Base-by-base conservation (phyloP, 148 eudicot genomes). In the Oxyria digyna region DNA sequence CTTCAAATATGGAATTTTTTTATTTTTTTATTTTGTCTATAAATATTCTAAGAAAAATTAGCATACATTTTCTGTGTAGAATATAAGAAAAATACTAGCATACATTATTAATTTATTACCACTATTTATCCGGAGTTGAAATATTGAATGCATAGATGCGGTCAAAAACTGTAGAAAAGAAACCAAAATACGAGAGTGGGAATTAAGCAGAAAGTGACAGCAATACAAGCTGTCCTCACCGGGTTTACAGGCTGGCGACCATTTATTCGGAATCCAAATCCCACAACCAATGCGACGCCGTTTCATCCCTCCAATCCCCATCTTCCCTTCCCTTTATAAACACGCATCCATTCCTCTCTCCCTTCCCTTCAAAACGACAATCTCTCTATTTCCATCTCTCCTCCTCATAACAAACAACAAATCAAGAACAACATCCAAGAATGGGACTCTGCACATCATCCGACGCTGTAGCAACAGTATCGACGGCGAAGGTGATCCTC, bases 371-470 rank as follows among this genome's bases (percentile, higher is more conserved):
- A 14, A 57, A 57, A 57, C 63, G 35, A 57, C 63, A 57, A 27
- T 24, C 13, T 6, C 26, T 26, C 63, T 57, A 33, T 57, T 57
- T 57, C n/a, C 13, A n/a, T n/a, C 33, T 24, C 65, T 14, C 35
- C 4, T 35, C n/a, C n/a, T 35, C 4, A 35, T 35, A 35, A 35
- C 38, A 35, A 35, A 35, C 38, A 35, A 35, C 4, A 35, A 35
- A 35, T 35, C 6, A 35, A 35, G 4, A 35, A 13, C 18, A 59
- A 29, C 2, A 50, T 4, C 13, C 5, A 11, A 57, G 8, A 59
- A 87, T 87, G 89, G 89, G 89, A 8, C 78, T 79, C 4, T 85
- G 89, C 76, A 83, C 80, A 20, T 85, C 89, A 0, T 79, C 84
- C 71, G 83, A 83, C 4, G 81, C 92, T 6, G 77, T 82, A 0